These are phyloP conservation scores for Alloascoidea hylecoeti DNA, from an alignment of 805 yeast species.

Conservation along the genomic window DNA sequence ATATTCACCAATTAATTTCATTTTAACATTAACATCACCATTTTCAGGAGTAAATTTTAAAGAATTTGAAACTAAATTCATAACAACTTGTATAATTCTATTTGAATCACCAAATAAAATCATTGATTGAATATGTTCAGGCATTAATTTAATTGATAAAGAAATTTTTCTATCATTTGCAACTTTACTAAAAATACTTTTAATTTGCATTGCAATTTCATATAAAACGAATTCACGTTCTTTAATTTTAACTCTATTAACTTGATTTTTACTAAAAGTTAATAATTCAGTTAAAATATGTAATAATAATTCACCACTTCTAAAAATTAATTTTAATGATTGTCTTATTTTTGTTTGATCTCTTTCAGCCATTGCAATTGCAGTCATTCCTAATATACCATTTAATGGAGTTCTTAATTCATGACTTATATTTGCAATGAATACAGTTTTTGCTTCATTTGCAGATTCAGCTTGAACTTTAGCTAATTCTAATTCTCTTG, in stretches of 20 bases:
- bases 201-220: constrained; percentile 76
- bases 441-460: constrained; percentile 90
- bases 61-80: constrained; percentile 85
- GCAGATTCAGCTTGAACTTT: constrained; percentile 87
- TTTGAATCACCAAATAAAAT: constrained; percentile 79
- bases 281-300: constrained; percentile 84
- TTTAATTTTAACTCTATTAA: constrained; percentile 73
- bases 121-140: constrained; percentile 45
- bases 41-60: constrained; percentile 86
- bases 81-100: constrained; percentile 79
- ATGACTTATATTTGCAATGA: constrained; percentile 85
- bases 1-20: constrained; percentile 57
- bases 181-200: constrained; percentile 71
- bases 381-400: constrained; percentile 93
- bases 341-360: constrained; percentile 56
- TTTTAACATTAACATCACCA: constrained; percentile 59
- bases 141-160: constrained; percentile 45
- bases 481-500: constrained; percentile 79
- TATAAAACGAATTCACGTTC: constrained; percentile 64
- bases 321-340: constrained; percentile 67
- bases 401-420: constrained; percentile 92
- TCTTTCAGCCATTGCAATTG: constrained; percentile 80
- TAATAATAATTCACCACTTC: constrained; percentile 81
- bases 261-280: constrained; percentile 85
- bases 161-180: constrained; percentile 68